Conservation (phyloP, 1,284 basidiomycete genomes). For the Farysia itapuensis region DNA sequence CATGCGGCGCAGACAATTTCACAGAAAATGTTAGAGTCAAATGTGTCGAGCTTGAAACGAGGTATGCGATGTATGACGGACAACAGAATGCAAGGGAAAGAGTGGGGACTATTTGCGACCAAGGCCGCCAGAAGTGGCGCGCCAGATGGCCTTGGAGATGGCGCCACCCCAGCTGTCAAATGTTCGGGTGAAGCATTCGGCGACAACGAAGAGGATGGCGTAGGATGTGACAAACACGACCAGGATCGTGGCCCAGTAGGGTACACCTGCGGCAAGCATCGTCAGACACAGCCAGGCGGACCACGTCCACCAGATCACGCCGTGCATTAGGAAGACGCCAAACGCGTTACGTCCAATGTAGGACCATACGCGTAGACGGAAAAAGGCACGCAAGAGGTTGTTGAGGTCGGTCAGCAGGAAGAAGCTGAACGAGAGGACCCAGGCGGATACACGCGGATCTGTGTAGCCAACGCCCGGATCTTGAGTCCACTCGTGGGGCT, state of each 20-base stretch:
- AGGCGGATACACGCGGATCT: constrained; percentile 30
- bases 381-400: constrained; percentile 41
- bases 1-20: no score
- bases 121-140: constrained; percentile 39
- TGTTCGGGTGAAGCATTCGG: constrained; percentile 45
- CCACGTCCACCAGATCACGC: constrained; percentile 51
- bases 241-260: constrained; percentile 50
- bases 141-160: constrained; percentile 46
- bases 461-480: constrained; percentile 23
- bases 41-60: no score
- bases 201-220: constrained; percentile 26
- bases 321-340: constrained; percentile 48
- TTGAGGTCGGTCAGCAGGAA: constrained; percentile 48
- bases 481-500: constrained; percentile 20
- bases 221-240: constrained; percentile 45
- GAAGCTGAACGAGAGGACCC: constrained; percentile 41
- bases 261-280: constrained; percentile 28
- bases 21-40: no score
- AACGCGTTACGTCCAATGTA: constrained; percentile 46
- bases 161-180: constrained; percentile 47
- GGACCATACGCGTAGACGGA: constrained; percentile 43
- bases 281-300: constrained; percentile 43
- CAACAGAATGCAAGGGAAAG: no score
- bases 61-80: no score
- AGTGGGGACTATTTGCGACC: no score